Base-by-base conservation (phyloP, 768 basidiomycete genomes). In the Termitomyces sp. region DNA sequence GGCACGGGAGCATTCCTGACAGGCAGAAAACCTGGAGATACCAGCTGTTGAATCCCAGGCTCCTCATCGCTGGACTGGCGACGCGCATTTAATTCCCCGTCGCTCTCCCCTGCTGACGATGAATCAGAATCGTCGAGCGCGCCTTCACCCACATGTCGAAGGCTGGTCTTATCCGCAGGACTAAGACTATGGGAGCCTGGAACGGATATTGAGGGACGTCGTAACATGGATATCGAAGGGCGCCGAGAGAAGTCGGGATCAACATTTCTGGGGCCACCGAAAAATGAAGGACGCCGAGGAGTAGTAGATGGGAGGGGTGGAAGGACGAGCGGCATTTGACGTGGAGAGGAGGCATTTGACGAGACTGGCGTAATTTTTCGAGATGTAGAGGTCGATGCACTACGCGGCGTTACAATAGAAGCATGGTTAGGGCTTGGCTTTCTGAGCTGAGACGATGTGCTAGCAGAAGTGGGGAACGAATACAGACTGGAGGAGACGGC, bases 51-150 rank as follows among this genome's bases (percentile, higher is more conserved):
- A 14, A 66, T 48, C 4, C 55, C 57, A 33, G 51, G 39, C 59
- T 80, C 74, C 53, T 77, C 72, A 46, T 74, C 76, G 63, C 75
- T 74, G 8, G 68, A 74, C 48, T 65, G 67, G 5, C 62, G 13
- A 65, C 67, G 45, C 62, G 66, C 36, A 67, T 67, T 39, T 44
- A 69, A 71, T n/a, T 64, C 65, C 4, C 61, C 66, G 24, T 71
- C 73, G 10, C 70, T 74, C 30, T 71, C 78, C 7, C 68, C 71
- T 42, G 67, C 76, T 57, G 69, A 79, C 1, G 80, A 81, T 1
- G 88, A 89, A 71, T 91, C 89, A 0, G 88, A 91, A 65, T 91
- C 89, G 57, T 88, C 87, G 4, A 93, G 71, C 1, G 86, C 88
- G 27, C 90, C 89, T 65, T 91, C 91, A 4, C 90, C 90, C 12